Conservation (phyloP, 2,329 filamentous ascomycete genomes). For the Bipolaris oryzae region DNA sequence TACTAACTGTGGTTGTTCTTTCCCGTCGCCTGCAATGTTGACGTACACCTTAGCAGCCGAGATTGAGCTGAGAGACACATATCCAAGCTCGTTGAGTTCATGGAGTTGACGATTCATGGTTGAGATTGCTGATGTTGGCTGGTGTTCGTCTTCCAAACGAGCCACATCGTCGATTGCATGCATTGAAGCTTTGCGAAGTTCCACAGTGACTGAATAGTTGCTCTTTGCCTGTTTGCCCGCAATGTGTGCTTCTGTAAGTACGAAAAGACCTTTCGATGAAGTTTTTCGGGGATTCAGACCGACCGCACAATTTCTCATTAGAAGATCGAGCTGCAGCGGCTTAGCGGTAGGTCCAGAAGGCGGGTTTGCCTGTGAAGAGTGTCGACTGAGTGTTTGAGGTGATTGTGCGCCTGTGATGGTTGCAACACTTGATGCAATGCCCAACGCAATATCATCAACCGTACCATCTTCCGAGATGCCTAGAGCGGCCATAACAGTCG, state of each 20-base stretch:
- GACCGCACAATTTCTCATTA: constrained; percentile 78
- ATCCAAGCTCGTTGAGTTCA: constrained; percentile 68
- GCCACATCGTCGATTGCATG: constrained; percentile 79
- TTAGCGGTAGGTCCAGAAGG: constrained; percentile 35
- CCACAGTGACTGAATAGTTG: constrained; percentile 67
- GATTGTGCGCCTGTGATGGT: constrained; percentile 72
- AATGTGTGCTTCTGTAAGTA: constrained; percentile 78
- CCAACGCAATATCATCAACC: constrained; percentile 72
- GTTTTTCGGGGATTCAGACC: constrained; percentile 82
- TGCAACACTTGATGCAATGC: constrained; percentile 78
- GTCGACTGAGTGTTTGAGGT: constrained; percentile 46
- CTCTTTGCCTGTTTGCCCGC: constrained; percentile 70
- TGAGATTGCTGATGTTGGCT: constrained; percentile 13
- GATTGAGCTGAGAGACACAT: constrained; percentile 84
- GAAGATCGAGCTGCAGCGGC: constrained; percentile 69
- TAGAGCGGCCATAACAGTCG: constrained; percentile 79
- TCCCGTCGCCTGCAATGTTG: constrained; percentile 62
- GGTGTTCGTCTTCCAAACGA: constrained; percentile 46
- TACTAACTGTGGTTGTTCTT: constrained; percentile 68
- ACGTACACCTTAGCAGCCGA: constrained; percentile 77
- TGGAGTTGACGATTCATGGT: constrained; percentile 53
- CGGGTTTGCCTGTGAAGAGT: constrained; percentile 36
- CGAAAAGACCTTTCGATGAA: constrained; percentile 76
- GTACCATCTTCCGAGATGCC: constrained; percentile 68
- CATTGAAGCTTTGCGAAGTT: constrained; percentile 80